A percentile compares a stretch with the other conserved stretches of the same genome.
These are phyloP conservation scores for Euphrasia confusa DNA, from an alignment of 257 asterid species.

Conservation along the genomic window DNA sequence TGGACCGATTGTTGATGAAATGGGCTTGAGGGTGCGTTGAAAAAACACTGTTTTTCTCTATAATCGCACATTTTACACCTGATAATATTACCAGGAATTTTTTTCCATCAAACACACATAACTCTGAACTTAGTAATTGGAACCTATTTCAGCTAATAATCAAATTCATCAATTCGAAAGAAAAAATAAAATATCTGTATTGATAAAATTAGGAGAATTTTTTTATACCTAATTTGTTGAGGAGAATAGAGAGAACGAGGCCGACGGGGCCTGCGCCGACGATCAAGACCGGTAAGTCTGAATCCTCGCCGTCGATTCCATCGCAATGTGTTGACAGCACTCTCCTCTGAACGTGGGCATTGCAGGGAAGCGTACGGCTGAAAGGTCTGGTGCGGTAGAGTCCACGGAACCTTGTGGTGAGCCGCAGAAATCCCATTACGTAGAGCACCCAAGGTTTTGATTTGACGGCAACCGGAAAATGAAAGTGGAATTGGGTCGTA, in stretches of 20 bases:
- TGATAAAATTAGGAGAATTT: neutral
- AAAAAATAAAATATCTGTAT: neutral
- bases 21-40: conserved; percentile 94
- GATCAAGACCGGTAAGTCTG: conserved; percentile 70
- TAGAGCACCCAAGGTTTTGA: neutral
- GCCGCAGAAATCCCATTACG: conserved; percentile 42
- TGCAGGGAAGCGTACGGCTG: conserved; percentile 19
- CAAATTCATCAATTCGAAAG: neutral
- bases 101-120: neutral
- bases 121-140: too few relatives aligned
- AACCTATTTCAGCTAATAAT: neutral
- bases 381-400: conserved; percentile 23
- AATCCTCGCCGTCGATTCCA: conserved; percentile 28
- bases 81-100: conserved; percentile 17
- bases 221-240: conserved; percentile 62
- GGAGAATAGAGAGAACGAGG: conserved; percentile 71
- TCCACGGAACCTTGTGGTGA: conserved; percentile 33
- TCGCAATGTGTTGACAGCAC: conserved; percentile 29
- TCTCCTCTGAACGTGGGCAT: conserved; percentile 32
- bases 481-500: neutral
- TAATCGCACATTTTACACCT: conserved; percentile 79
- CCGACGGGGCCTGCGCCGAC: conserved; percentile 99
- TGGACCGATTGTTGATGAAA: conserved; percentile 80
- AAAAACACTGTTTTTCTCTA: conserved; percentile 68
- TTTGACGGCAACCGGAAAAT: neutral